These are phyloP conservation scores for Colletotrichum kahawae DNA, from an alignment of 2,329 filamentous ascomycete genomes.

Conservation along the genomic window DNA sequence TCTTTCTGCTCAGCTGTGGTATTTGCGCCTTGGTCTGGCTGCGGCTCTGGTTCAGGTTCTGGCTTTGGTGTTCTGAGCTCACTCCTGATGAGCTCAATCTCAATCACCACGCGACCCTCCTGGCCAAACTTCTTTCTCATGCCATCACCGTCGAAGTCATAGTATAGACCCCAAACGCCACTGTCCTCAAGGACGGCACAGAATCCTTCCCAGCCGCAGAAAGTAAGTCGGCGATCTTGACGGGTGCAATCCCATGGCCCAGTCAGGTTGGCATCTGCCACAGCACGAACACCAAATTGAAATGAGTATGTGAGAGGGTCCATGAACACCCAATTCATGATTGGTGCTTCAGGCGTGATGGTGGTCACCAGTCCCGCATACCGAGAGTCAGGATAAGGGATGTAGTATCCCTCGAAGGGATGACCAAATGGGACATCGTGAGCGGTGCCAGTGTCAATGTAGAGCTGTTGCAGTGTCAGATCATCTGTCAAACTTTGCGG, in stretches of 20 bases:
- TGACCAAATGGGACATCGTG: constrained; percentile 43
- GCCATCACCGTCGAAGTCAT: constrained; percentile 49
- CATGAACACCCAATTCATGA: constrained; percentile 57
- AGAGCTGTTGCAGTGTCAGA: constrained; percentile 36
- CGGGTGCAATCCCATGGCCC: constrained; percentile 57
- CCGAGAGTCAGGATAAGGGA: constrained; percentile 59
- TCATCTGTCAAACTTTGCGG: neutral
- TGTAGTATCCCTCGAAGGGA: constrained; percentile 61
- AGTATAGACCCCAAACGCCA: constrained; percentile 51
- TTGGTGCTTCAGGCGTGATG: constrained; percentile 51
- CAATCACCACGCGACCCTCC: constrained; percentile 53
- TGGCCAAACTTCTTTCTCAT: constrained; percentile 48
- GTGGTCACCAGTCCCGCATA: constrained; percentile 53
- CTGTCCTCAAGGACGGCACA: constrained; percentile 48
- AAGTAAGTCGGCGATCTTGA: constrained; percentile 54
- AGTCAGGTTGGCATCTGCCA: constrained; percentile 47
- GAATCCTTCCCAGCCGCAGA: constrained; percentile 56
- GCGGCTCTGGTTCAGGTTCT: neutral
- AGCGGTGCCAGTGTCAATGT: constrained; percentile 47
- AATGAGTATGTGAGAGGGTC: constrained; percentile 50
- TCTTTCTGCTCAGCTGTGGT: neutral
- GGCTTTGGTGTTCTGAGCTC: constrained; percentile 41
- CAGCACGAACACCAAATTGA: constrained; percentile 48
- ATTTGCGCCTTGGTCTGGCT: neutral
- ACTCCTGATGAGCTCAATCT: constrained; percentile 57